Percentiles rank a stretch among this genome's conserved stretches.
phyloP scores from a whole-genome alignment of 2,329 filamentous ascomycete species.

The Scortechinia acanthostroma region DNA sequence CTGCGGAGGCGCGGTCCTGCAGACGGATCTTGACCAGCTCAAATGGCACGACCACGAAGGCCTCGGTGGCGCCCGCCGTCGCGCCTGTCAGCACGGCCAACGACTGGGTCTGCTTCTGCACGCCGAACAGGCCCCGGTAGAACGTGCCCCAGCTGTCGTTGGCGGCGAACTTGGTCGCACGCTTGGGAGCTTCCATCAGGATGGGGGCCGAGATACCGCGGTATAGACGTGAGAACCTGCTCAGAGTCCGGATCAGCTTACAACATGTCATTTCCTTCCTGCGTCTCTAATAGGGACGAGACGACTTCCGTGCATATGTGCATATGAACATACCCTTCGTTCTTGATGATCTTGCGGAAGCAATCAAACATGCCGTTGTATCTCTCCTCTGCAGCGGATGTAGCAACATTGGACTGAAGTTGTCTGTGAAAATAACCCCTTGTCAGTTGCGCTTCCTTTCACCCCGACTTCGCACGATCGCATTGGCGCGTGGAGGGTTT shows the following conservation, averaged over 20 bases:
- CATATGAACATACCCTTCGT: constrained; percentile 95
- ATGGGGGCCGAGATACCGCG: constrained; percentile 93
- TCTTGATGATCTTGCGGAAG: constrained; percentile 91
- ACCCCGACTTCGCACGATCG: too few relatives aligned
- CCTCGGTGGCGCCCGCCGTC: constrained; percentile 87
- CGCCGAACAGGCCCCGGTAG: constrained; percentile 81
- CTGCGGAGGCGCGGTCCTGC: constrained; percentile 87
- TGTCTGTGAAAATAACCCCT: too few relatives aligned
- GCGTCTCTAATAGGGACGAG: neutral
- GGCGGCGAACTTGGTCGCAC: constrained; percentile 96
- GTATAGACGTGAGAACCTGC: constrained; percentile 80
- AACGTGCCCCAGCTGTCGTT: constrained; percentile 97
- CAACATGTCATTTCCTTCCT: neutral
- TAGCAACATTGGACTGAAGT: constrained; percentile 49
- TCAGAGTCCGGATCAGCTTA: constrained; percentile 15
- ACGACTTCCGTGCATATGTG: constrained; percentile 13
- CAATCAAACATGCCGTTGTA: constrained; percentile 98
- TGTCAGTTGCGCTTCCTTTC: too few relatives aligned
- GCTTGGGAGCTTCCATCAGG: constrained; percentile 94
- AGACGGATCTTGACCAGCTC: constrained; percentile 97
- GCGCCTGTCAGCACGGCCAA: constrained; percentile 90
- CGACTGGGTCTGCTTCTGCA: constrained; percentile 80
- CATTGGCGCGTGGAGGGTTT: neutral
- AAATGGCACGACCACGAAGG: constrained; percentile 95
- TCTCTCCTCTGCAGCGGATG: constrained; percentile 65